Evolutionary conservation across 2,329 filamentous ascomycete species (phyloP), one percentile per base, ranked within the genome.

Genomic region (Aspergillus puulaauensis): DNA sequence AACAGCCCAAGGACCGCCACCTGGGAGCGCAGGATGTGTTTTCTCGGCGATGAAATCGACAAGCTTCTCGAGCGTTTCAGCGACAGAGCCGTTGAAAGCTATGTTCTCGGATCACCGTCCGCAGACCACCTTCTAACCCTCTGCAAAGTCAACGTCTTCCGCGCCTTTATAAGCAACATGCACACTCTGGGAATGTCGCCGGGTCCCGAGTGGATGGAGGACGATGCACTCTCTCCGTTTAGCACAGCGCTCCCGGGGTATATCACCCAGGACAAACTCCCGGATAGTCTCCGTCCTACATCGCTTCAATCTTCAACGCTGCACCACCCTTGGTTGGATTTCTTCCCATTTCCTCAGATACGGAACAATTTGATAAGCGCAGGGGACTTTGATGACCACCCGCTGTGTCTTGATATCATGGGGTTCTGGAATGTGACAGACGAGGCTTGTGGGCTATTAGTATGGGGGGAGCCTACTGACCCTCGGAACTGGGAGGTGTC

Each of bases 401-500:
- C 45, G 11, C 58, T 78, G 2, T 78, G 75, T 58, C 31, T 62
- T 6, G 77, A 77, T 52, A 64, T 78, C 15, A 67, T 74, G 52
- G 72, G 72, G 14, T 69, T 70, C 39, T 69, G 68, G 67, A 60
- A 64, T 27, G 46, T 51, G 6, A 41, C 61, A 4, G 47, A 54
- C 1, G 58, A 59, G 17, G 63, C 62, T 49, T 67, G 73, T 19
- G 73, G 68, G 1, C 47, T 83, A 1, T 69, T 82, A 11, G 77
- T 82, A 2, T 83, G 80, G 81, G 78, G 79, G 0, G 76, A 80
- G 8, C 71, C 80, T 0, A 77, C 74, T 67, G 72, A 82, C 44
- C 54, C 70, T 3, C 59, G 61, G 0, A 77, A 73, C 8, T 84
- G 81, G 82, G 81, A 83, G 60, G 69, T 78, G 2, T 80, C 74